Base-by-base conservation (phyloP, 2,329 filamentous ascomycete genomes). In the Aureobasidium zeae region DNA sequence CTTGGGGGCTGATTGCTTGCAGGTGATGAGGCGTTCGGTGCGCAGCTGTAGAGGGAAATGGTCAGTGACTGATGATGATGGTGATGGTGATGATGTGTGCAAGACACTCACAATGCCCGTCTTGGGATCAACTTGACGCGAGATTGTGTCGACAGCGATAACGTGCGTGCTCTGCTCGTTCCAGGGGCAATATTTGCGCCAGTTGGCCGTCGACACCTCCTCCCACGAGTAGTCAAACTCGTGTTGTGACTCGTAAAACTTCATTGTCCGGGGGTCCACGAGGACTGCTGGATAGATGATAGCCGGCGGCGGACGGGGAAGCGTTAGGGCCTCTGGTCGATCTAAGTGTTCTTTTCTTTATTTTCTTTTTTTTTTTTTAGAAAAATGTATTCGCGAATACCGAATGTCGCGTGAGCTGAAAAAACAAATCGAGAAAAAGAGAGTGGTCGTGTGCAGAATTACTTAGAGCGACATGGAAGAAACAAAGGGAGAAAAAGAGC, bases 171-270 rank as follows among this genome's bases (percentile, higher is more conserved):
- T 88, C 69, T 94, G 91, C 64, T 95, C 84, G 71, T 98, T 98
- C 89, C 91, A 96, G 15, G 89, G 89, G 58, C 86, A 93, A 69
- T 98, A 98, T 66, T 98, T 98, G 55, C 81, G 83, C 91, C 91
- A 98, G 74, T 98, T 98, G 62, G 85, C 87, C 11, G 86, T 87
- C 19, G 87, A 94, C 25, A 98, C 91, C 65, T 96, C 89, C 59
- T 94, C 86, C 91, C 91, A 98, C 33, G 89, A 94, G 73, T 98
- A 98, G 70, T 94, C 76, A 69, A 93, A 98, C 49, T 86, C 87
- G 66, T 86, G 85, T 28, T 73, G 72, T 58, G 86, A 93, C 55
- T 86, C 85, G 60, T 96, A 96, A 67, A 96, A 85, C 75, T 93
- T 94, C 91, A 98, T 96, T n/a, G n/a, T n/a, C n/a, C n/a, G n/a